Percentiles rank a stretch among this genome's conserved stretches.
Evolutionary conservation across 768 basidiomycete genomes (phyloP).

Genomic region (Cystofilobasidium macerans): DNA sequence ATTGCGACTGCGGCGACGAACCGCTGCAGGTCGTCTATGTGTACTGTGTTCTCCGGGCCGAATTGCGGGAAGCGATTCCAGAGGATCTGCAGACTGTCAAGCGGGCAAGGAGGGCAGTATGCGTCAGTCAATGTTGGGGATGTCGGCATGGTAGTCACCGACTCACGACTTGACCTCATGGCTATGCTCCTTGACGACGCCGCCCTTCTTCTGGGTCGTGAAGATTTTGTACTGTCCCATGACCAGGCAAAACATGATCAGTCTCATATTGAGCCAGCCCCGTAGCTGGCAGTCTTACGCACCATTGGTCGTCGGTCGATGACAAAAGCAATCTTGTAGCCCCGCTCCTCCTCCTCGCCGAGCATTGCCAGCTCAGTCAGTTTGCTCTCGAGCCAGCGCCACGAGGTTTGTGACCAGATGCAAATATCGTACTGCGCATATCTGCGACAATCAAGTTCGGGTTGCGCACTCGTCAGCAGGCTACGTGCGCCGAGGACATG

Average conservation of each 20-base stretch:
- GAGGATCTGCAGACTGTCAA: constrained; percentile 57
- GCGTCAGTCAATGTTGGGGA: background rate
- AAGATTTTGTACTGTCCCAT: background rate
- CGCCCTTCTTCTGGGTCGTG: background rate
- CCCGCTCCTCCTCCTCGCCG: constrained; percentile 48
- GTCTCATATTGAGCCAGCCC: too few species aligned
- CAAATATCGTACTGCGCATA: constrained; percentile 67
- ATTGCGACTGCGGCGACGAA: too few species aligned
- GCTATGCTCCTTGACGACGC: constrained; percentile 49
- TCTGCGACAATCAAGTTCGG: constrained; percentile 46
- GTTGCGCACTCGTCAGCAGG: background rate
- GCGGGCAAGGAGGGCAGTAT: background rate
- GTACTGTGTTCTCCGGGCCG: constrained; percentile 62
- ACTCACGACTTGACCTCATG: constrained; percentile 32
- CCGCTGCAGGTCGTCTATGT: constrained; percentile 85
- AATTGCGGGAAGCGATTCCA: constrained; percentile 67
- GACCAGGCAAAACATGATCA: too few species aligned
- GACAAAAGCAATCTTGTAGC: constrained; percentile 43
- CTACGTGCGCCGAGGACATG: background rate
- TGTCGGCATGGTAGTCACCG: background rate
- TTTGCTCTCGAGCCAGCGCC: constrained; percentile 83
- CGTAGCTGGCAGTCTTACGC: background rate
- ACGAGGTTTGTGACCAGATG: constrained; percentile 80
- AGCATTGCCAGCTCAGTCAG: constrained; percentile 77
- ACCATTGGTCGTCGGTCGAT: constrained; percentile 74